Base-by-base conservation (phyloP, 2,329 filamentous ascomycete genomes). In the Ophiocordyceps polyrhachis-furcata region DNA sequence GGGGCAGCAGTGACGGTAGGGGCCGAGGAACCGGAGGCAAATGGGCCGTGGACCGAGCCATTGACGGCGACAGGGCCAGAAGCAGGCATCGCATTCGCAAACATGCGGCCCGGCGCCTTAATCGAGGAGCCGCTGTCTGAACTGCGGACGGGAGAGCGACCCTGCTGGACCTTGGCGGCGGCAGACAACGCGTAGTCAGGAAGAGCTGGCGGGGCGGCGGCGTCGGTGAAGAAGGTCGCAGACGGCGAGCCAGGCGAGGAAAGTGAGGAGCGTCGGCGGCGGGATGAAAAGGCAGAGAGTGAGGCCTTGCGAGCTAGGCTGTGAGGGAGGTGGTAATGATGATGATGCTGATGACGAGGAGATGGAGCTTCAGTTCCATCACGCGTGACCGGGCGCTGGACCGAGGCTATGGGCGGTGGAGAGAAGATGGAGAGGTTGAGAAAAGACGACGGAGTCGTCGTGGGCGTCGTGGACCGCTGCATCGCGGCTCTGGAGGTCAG, bases 131-230 rank as follows among this genome's bases (percentile, higher is more conserved):
- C 49, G 42, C 55, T 50, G 21, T 41, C 20, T 14, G 12, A 32
- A 23, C 35, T 19, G 35, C 9, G 19, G 25, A 20, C 25, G 14
- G 29, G 17, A 14, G 40, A 19, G 23, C 40, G 40, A 21, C 40
- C 20, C 21, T 25, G 41, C 41, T 54, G 48, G 44, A 68, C 56
- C 52, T 68, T 70, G 32, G 68, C 67, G 4, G 67, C 64, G 41
- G 65, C 64, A n/a, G 67, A 57, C 46, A 72, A 65, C 5, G 68
- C 68, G 57, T 71, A 70, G 44, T 73, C 68, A 41, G 71, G 70
- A 17, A 75, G 62, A 6, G 70, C 68, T n/a, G 71, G 70, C 31
- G 71, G 72, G 41, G 61, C 62, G 20, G 65, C 51, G 43, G 62
- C 65, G 57, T 71, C 68, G 44, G 64, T 69, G 42, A 65, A 56